phyloP scores from a whole-genome alignment of 1,284 basidiomycete genomes.

The Bjerkandera adusta region DNA sequence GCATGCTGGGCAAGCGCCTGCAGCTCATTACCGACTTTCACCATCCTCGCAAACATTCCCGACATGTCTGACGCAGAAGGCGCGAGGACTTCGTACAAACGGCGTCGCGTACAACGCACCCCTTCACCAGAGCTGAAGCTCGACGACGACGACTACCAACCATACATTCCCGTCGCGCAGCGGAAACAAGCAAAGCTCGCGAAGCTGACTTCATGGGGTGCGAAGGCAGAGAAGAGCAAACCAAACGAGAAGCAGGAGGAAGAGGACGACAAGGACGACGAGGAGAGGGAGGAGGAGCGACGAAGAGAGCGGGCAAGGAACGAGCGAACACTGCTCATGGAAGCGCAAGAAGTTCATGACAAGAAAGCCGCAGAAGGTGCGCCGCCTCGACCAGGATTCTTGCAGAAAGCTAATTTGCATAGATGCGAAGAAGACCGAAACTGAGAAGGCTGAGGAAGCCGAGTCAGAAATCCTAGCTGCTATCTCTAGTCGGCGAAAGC shows the following conservation, averaged over 20 bases:
- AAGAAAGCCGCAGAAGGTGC: conserved; percentile 79
- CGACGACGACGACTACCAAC: conserved; percentile 70
- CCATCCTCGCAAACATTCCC: no score
- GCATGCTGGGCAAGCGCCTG: no score
- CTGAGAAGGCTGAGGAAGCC: conserved; percentile 82
- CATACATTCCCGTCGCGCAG: conserved; percentile 88
- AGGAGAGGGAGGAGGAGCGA: conserved; percentile 73
- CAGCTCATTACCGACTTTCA: no score
- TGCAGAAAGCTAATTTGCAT: neutral
- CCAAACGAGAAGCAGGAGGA: conserved; percentile 54
- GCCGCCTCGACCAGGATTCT: conserved; percentile 22
- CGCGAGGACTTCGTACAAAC: no score
- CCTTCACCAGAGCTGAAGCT: conserved; percentile 63
- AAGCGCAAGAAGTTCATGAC: conserved; percentile 91
- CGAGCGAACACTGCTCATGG: conserved; percentile 82
- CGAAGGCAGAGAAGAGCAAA: conserved; percentile 53
- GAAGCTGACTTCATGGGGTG: conserved; percentile 63
- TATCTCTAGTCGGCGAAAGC: conserved; percentile 86
- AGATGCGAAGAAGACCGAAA: conserved; percentile 86
- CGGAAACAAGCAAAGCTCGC: conserved; percentile 80
- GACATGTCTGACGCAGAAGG: no score
- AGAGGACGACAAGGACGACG: conserved; percentile 68
- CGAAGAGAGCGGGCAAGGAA: conserved; percentile 72
- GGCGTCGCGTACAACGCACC: conserved; percentile 42
- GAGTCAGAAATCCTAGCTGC: conserved; percentile 92